Evolutionary conservation across 1,284 basidiomycete species (phyloP).

Genomic region (Volvariella surrecta): DNA sequence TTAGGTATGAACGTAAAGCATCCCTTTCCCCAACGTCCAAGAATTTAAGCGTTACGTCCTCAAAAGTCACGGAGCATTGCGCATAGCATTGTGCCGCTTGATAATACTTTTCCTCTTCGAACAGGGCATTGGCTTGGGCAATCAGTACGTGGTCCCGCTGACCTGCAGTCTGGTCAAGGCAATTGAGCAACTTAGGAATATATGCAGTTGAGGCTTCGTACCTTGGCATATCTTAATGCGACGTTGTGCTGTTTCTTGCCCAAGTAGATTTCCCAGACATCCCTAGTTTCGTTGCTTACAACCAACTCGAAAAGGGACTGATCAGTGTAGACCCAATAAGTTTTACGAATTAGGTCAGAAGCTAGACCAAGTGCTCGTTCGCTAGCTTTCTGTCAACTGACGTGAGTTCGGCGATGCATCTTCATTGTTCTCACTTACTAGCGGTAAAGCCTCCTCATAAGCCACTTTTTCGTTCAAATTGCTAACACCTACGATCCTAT

Average conservation of each 20-base stretch:
- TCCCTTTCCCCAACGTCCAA: conserved; percentile 90
- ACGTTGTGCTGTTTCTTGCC: conserved; percentile 70
- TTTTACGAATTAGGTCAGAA: conserved; percentile 79
- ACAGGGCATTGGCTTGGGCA: conserved; percentile 81
- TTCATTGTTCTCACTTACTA: conserved; percentile 42
- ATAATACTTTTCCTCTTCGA: conserved; percentile 77
- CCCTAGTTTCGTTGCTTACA: conserved; percentile 82
- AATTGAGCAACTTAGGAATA: conserved; percentile 4
- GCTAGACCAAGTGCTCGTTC: conserved; percentile 70
- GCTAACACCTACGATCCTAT: conserved; percentile 74
- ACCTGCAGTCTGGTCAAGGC: conserved; percentile 51
- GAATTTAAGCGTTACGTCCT: conserved; percentile 89
- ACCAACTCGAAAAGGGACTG: conserved; percentile 87
- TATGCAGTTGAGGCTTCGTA: conserved; percentile 18
- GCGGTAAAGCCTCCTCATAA: conserved; percentile 77
- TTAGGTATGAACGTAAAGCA: conserved; percentile 85
- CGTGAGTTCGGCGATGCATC: too few species aligned
- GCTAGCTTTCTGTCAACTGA: conserved; percentile 64
- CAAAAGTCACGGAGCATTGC: conserved; percentile 82
- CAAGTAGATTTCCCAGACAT: conserved; percentile 92
- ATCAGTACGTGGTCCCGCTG: conserved; percentile 84
- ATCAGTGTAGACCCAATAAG: conserved; percentile 94
- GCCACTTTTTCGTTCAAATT: conserved; percentile 76
- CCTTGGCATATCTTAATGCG: conserved; percentile 80
- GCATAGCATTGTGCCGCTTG: conserved; percentile 91